A percentile compares a stretch with the other conserved stretches of the same genome.
Conservation (phyloP, 345 rosid species). For the Geranium brycei region DNA sequence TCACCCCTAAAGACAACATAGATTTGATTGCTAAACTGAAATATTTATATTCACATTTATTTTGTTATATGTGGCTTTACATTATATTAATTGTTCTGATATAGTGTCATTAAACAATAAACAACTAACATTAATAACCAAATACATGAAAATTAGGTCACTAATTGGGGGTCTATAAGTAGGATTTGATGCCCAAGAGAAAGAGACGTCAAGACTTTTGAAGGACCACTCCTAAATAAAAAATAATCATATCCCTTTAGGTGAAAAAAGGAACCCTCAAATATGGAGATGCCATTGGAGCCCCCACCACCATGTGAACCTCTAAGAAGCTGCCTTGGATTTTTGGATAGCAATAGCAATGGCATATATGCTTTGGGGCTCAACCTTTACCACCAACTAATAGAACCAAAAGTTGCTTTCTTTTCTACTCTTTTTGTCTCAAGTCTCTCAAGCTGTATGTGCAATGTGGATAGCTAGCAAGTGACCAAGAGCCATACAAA, state of each 20-base stretch:
- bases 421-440: neutral
- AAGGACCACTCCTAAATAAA: neutral
- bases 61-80: too few relatives aligned
- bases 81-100: too few relatives aligned
- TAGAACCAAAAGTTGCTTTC: neutral
- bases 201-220: too few relatives aligned
- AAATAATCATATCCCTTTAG: neutral
- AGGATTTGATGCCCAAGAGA: too few relatives aligned
- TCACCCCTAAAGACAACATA: too few relatives aligned
- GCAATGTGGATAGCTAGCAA: neutral
- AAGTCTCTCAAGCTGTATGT: neutral
- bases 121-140: too few relatives aligned
- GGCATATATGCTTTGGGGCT: neutral
- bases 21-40: too few relatives aligned
- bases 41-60: too few relatives aligned
- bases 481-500: neutral
- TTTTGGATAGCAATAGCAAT: neutral
- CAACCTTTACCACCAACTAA: neutral
- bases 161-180: too few relatives aligned
- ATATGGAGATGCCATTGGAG: neutral
- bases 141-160: too few relatives aligned
- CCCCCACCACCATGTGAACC: neutral
- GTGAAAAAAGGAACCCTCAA: too few relatives aligned
- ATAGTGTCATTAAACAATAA: too few relatives aligned
- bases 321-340: neutral